These are phyloP conservation scores for Camelina sativa DNA, from an alignment of 345 rosid genomes.

Conservation along the genomic window DNA sequence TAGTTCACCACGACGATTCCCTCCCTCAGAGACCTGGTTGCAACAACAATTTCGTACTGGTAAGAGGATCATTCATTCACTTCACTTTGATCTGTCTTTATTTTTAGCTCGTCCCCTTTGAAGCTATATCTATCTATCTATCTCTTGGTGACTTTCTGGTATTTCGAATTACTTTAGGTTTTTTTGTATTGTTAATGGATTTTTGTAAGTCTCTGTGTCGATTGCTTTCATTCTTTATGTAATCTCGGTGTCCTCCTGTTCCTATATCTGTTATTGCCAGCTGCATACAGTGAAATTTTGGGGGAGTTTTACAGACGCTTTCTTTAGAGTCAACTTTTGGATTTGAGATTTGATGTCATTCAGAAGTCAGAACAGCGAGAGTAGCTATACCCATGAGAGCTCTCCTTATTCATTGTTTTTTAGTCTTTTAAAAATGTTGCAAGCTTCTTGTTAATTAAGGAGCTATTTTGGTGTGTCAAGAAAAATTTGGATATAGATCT, in stretches of 20 bases:
- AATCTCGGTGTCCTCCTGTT: not conserved
- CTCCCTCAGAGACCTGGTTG: conserved; percentile 89
- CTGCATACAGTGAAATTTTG: not conserved
- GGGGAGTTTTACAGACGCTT: not conserved
- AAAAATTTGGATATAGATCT: conserved; percentile 24
- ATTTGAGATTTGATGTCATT: conserved; percentile 14
- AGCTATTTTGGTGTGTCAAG: not conserved
- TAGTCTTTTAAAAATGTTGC: not conserved
- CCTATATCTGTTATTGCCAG: not conserved
- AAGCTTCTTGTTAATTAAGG: conserved; percentile 4
- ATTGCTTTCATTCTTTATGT: conserved; percentile 16
- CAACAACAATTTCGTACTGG: conserved; percentile 90
- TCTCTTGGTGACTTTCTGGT: conserved; percentile 10
- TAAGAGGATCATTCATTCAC: conserved; percentile 11
- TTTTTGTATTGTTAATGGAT: conserved; percentile 6
- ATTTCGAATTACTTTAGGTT: conserved; percentile 7
- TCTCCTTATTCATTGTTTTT: conserved; percentile 3
- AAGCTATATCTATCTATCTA: not conserved
- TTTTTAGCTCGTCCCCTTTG: not conserved
- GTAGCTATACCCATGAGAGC: not conserved
- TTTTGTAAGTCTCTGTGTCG: not conserved
- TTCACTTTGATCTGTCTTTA: not conserved
- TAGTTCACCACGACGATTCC: conserved; percentile 82
- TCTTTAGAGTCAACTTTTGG: not conserved
- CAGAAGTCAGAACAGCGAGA: not conserved